Base-by-base conservation (phyloP, 306 rosid genomes). In the Astragalus membranaceus region DNA sequence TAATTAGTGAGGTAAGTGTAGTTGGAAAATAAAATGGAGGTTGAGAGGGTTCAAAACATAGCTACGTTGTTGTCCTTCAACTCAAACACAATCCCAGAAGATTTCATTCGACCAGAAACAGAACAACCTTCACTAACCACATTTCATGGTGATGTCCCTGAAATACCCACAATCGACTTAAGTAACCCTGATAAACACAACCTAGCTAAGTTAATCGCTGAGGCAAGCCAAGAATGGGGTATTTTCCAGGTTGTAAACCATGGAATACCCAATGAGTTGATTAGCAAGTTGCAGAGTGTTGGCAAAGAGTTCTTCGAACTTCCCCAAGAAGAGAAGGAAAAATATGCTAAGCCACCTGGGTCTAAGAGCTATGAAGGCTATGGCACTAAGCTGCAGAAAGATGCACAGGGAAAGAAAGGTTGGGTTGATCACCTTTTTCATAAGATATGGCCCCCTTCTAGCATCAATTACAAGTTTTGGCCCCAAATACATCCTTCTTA, bases 351-450 rank as follows among this genome's bases (percentile, higher is more conserved):
- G 55, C 48, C 69, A 12, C 61, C 76, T 0, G 74, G 41, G 8
- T 26, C 76, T 43, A 47, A 61, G 11, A 10, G 48, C 66, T 3
- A 69, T 0, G 80, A 83, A 58, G 85, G 84, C 7, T 80, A 80
- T 29, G 87, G 84, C 9, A 80, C 75, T 10, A 74, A 55, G 39
- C 64, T 80, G 1, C 79, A 79, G 17, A 80, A 77, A 50, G 84
- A 83, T 23, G 10, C 6, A 1, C 49, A 59, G 4, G 84, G 82
- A 1, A 73, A 79, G 20, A 79, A 73, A 68, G 35, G 51, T 8
- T 83, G 84, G 87, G 81, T 49, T 4, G 87, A 83, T 42, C 84
- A 83, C 50, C 73, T 83, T 5, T 83, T 83, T 20, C 87, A 75
- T 46, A 54, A 2, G 55, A 67, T 67, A 2, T 79, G 87, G 84